Evolutionary conservation across 306 rosid species (phyloP).

Genomic region (Oxytropis ochrocephala): DNA sequence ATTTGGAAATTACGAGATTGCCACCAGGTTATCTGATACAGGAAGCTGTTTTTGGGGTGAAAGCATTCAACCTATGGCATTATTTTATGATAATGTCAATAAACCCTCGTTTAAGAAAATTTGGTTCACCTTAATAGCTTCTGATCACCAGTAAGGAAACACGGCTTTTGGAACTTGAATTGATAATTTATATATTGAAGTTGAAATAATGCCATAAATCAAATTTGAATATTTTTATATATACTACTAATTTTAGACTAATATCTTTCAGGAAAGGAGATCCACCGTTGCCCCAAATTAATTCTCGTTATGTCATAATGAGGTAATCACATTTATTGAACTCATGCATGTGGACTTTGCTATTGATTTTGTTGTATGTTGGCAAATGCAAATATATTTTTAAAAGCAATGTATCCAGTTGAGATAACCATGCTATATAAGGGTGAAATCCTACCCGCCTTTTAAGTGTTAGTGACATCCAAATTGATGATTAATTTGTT

Average conservation of each 20-base stretch:
- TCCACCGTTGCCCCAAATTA: constrained; percentile 55
- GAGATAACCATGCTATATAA: no score
- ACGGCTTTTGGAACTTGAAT: no score
- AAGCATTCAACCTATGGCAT: constrained; percentile 39
- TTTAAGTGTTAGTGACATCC: no score
- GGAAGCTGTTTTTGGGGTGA: constrained; percentile 43
- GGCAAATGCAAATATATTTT: no score
- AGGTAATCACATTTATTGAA: constrained; percentile 36
- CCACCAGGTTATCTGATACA: neutral
- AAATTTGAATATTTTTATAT: neutral
- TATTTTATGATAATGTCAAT: neutral
- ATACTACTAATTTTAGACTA: constrained; percentile 13
- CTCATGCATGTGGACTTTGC: no score
- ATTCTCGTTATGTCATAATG: constrained; percentile 50
- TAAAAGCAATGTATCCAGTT: no score
- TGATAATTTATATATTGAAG: no score
- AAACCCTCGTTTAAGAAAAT: neutral
- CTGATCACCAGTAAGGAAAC: constrained; percentile 49
- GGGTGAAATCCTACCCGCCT: no score
- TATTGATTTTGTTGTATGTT: neutral
- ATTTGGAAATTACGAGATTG: no score
- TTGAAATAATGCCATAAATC: no score
- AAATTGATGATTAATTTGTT: no score
- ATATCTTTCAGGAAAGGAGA: constrained; percentile 61
- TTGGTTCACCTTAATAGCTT: constrained; percentile 52